Evolutionary conservation across 441 rosid species (phyloP).

Genomic region (Oxalis stricta): DNA sequence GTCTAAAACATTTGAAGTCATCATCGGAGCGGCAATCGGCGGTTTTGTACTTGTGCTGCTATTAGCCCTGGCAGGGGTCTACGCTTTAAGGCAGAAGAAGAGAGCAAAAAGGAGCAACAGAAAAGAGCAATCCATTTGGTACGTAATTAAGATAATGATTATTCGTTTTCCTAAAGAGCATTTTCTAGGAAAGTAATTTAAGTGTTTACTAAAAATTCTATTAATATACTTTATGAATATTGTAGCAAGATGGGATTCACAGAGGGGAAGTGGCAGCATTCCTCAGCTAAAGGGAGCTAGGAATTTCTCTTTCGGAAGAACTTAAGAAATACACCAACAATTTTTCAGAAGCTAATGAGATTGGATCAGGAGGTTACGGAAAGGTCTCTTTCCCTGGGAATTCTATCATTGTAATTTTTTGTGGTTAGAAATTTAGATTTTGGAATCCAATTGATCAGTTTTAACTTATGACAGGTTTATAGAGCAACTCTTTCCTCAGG

Average conservation of each 20-base stretch:
- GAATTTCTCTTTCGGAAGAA: constrained; percentile 66
- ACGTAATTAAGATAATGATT: too few species aligned
- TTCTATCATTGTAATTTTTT: too few species aligned
- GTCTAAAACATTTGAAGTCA: constrained; percentile 27
- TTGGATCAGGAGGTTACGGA: constrained; percentile 85
- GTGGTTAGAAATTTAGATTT: too few species aligned
- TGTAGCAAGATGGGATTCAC: constrained; percentile 50
- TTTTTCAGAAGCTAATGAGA: constrained; percentile 42
- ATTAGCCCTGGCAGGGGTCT: constrained; percentile 43
- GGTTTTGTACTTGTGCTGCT: constrained; percentile 34
- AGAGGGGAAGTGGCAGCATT: constrained; percentile 29
- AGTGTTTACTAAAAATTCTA: neutral
- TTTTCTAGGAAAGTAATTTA: neutral
- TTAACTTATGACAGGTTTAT: constrained; percentile 36
- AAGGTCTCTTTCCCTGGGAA: constrained; percentile 39
- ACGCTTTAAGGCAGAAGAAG: constrained; percentile 50
- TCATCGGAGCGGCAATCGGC: constrained; percentile 45
- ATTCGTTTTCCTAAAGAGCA: too few species aligned
- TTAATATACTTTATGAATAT: constrained; percentile 6
- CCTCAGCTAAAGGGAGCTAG: constrained; percentile 70
- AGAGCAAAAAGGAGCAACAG: constrained; percentile 52
- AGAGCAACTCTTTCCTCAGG: constrained; percentile 56
- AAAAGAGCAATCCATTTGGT: constrained; percentile 59
- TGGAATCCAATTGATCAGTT: neutral
- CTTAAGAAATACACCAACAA: constrained; percentile 46